Conservation (phyloP, 192 early-diverging fungal genomes). For the Coemansia sp. region DNA sequence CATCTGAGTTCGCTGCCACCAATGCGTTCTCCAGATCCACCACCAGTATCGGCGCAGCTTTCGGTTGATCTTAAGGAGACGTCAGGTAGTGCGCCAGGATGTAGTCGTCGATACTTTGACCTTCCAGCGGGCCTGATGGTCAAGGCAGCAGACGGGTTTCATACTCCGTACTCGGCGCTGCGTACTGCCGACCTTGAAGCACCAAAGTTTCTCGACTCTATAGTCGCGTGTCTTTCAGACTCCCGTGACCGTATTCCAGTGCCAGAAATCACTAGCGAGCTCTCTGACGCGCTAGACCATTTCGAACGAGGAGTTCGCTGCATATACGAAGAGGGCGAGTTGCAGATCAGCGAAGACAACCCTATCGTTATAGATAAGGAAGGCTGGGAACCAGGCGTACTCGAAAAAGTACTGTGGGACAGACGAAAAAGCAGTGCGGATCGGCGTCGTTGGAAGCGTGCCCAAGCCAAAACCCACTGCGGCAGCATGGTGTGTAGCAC, state of each 20-base stretch:
- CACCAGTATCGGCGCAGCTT: conserved; percentile 8
- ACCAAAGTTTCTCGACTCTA: conserved; percentile 25
- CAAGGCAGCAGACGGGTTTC: conserved; percentile 5
- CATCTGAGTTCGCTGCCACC: background rate
- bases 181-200: conserved; percentile 18
- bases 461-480: conserved; percentile 10
- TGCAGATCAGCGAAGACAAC: background rate
- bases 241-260: background rate
- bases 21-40: background rate
- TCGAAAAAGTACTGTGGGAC: conserved; percentile 41
- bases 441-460: conserved; percentile 24
- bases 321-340: conserved; percentile 43
- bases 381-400: conserved; percentile 35
- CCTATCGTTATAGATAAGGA: conserved; percentile 27
- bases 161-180: conserved; percentile 21
- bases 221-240: conserved; percentile 19
- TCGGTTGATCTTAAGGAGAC: background rate
- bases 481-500: background rate
- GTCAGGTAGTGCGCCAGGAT: background rate
- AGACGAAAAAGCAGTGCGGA: conserved; percentile 25
- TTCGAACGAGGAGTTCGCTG: conserved; percentile 38
- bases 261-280: conserved; percentile 9
- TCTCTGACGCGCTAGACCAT: conserved; percentile 22
- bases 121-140: conserved; percentile 45
- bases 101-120: conserved; percentile 18